A percentile compares a stretch with the other conserved stretches of the same genome.
These are phyloP conservation scores for Austroboletus eburneus DNA, from an alignment of 768 basidiomycete species.

Conservation along the genomic window DNA sequence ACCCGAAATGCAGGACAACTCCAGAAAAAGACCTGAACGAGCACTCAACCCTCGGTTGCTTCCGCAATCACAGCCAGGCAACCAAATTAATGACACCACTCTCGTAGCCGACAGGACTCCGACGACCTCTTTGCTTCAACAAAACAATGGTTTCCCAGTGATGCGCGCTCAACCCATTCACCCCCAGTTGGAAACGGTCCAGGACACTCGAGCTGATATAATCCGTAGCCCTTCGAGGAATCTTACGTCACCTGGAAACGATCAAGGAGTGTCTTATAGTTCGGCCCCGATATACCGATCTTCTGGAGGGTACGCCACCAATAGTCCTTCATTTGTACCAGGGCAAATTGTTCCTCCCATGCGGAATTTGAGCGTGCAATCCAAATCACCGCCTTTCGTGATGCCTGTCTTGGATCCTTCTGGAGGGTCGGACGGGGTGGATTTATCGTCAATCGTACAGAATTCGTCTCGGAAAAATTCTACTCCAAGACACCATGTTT, in stretches of 20 bases:
- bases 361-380: slow-evolving; percentile 35
- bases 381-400: slow-evolving; percentile 21
- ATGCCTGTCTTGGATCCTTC: slow-evolving; percentile 20
- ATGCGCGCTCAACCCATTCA: slow-evolving; percentile 1
- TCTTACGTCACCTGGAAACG: slow-evolving; percentile 6
- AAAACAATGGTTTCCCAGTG: slow-evolving; percentile 3
- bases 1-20: background rate
- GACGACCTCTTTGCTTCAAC: background rate
- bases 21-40: slow-evolving; percentile 20
- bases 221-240: slow-evolving; percentile 1
- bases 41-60: slow-evolving; percentile 15
- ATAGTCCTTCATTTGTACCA: slow-evolving; percentile 33
- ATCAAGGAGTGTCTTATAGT: slow-evolving; percentile 17
- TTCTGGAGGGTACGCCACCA: slow-evolving; percentile 14
- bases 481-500: slow-evolving; percentile 19
- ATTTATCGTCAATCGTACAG: slow-evolving; percentile 15
- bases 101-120: background rate
- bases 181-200: slow-evolving; percentile 2
- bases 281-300: slow-evolving; percentile 24
- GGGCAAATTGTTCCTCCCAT: slow-evolving; percentile 36
- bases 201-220: slow-evolving; percentile 2
- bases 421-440: slow-evolving; percentile 12
- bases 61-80: slow-evolving; percentile 2
- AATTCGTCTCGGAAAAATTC: slow-evolving; percentile 5
- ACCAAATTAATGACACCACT: background rate